phyloP scores from a whole-genome alignment of 768 basidiomycete genomes.

The Russula abietina region DNA sequence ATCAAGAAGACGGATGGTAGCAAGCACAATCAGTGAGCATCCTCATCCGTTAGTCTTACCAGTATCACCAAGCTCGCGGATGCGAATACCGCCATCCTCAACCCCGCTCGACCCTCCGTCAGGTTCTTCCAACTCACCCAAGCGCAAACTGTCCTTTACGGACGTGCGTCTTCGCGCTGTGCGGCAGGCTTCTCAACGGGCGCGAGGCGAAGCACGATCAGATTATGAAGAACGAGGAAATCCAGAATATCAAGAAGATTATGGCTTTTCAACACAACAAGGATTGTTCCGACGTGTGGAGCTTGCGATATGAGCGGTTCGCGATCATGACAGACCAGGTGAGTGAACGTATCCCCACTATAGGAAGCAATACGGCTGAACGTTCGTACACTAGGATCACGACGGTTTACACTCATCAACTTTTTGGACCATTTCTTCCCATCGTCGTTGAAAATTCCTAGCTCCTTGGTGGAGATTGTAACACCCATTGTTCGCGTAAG shows the following conservation, averaged over 20 bases:
- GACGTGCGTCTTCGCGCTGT: constrained; percentile 94
- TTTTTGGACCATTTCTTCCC: constrained; percentile 97
- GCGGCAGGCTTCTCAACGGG: constrained; percentile 96
- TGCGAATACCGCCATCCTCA: too few species aligned
- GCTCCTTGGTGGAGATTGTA: constrained; percentile 95
- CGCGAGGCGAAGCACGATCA: constrained; percentile 94
- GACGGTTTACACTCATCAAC: constrained; percentile 99
- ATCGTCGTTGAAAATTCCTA: constrained; percentile 81
- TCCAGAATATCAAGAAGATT: constrained; percentile 96
- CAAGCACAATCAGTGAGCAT: constrained; percentile 72
- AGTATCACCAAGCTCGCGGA: constrained; percentile 93
- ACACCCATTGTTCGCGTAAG: constrained; percentile 94
- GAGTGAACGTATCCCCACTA: constrained; percentile 17
- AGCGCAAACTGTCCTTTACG: too few species aligned
- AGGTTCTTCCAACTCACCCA: too few species aligned
- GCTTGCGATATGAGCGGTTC: constrained; percentile 83
- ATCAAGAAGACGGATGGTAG: constrained; percentile 93
- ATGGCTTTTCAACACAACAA: constrained; percentile 94
- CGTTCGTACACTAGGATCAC: constrained; percentile 64
- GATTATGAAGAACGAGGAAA: constrained; percentile 97
- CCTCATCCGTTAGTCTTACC: constrained; percentile 51
- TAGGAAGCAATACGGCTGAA: neutral
- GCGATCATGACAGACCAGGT: constrained; percentile 99
- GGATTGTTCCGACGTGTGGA: constrained; percentile 61
- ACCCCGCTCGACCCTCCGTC: too few species aligned